Evolutionary conservation across 1,284 basidiomycete genomes (phyloP), one percentile per base, ranked within the genome.

Genomic region (Thecaphora thlaspeos): DNA sequence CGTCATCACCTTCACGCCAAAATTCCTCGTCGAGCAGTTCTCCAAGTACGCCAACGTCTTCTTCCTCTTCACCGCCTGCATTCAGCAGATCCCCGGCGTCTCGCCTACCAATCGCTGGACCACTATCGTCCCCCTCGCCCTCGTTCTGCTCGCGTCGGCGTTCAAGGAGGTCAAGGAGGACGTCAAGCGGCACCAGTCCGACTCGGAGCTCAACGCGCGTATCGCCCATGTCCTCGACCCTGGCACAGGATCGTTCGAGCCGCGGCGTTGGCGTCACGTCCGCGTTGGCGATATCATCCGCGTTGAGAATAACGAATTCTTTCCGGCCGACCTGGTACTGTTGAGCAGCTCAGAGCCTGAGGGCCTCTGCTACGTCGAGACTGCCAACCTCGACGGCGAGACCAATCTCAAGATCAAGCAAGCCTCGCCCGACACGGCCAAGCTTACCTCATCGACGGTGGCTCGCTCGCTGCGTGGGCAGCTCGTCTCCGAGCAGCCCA

Each of bases 361-460:
- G 77, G 93, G 95, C 0, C 81, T 97, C 41, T 96, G 93, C 71
- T 98, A 97, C 74, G 90, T 98, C 61, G 94, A 98, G 80, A 98
- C 94, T 0, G 89, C 90, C 30, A 98, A 99, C 78, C 83, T 99
- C 21, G 95, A 98, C 73, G 94, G 93, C 22, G 94, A 98, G 81
- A 99, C 95, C 5, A 98, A 98, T 75, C 83, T 98, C 67, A 99
- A 98, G 82, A 97, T 98, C 80, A 97, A 98, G 78, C 93, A 98
- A 80, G 90, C 90, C 0, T 88, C 88, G 17, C 83, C 89, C 0
- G 86, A 90, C 23, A 96, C 93, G 0, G 81, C 89, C 0, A 73
- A 82, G 12, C 82, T 96, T 39, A 91, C 87, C 11, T 85, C 88
- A 1, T 91, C 94, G 0, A 81, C 85, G 15, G 83, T 87, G 3